phyloP scores from a whole-genome alignment of 2,329 filamentous ascomycete species.

The Colletotrichum spinosum region DNA sequence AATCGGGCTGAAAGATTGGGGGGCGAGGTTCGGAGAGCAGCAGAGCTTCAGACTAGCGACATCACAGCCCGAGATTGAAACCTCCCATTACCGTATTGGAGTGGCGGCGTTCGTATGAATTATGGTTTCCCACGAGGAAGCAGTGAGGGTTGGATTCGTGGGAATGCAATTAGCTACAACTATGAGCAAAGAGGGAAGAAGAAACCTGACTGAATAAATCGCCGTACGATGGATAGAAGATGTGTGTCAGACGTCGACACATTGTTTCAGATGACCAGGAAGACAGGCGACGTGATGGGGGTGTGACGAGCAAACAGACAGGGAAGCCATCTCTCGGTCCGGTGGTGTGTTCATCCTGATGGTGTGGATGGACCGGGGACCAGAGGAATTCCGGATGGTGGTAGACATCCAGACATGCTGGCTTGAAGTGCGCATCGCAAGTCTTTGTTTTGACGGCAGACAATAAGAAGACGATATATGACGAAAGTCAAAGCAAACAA shows the following conservation, averaged over 20 bases:
- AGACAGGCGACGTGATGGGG: conserved; percentile 25
- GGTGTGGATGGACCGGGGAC: conserved; percentile 4
- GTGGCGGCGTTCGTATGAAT: too few species aligned
- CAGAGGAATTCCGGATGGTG: conserved; percentile 5
- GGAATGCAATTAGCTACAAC: neutral
- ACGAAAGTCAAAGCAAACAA: too few species aligned
- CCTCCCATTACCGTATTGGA: too few species aligned
- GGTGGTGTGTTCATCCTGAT: conserved; percentile 12
- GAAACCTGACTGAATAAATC: neutral
- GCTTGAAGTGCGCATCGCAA: too few species aligned
- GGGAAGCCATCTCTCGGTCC: neutral
- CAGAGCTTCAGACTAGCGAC: too few species aligned
- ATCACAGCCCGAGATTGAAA: too few species aligned
- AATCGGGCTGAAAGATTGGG: too few species aligned
- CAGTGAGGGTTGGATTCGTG: neutral
- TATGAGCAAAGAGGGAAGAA: conserved; percentile 1
- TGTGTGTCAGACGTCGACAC: conserved; percentile 34
- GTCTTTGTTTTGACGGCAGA: too few species aligned
- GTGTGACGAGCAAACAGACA: conserved; percentile 9
- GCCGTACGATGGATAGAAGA: conserved; percentile 22
- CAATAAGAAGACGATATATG: too few species aligned
- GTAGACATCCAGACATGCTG: too few species aligned
- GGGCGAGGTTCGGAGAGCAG: too few species aligned
- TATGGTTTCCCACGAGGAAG: neutral
- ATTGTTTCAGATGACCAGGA: conserved; percentile 37